Evolutionary conservation across 1,284 basidiomycete genomes (phyloP).

Genomic region (Kwoniella shivajii): DNA sequence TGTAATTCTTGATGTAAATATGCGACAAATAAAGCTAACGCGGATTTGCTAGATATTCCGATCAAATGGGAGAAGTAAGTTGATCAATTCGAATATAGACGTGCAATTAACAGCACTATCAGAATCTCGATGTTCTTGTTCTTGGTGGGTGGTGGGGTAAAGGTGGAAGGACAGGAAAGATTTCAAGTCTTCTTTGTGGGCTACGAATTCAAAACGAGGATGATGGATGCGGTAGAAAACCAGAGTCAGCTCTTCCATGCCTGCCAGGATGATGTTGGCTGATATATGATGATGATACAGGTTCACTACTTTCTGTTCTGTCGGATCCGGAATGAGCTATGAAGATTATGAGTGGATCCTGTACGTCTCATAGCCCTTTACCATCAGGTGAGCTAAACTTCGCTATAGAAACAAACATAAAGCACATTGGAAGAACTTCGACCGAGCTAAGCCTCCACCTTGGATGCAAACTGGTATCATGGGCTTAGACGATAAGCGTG

Average conservation of each 20-base stretch:
- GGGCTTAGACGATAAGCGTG: constrained; percentile 54
- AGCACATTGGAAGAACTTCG: constrained; percentile 51
- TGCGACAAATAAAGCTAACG: too few species aligned
- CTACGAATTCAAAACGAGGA: constrained; percentile 52
- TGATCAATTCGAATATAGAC: not conserved
- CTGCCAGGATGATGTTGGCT: not conserved
- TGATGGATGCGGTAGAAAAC: constrained; percentile 61
- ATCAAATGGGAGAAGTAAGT: constrained; percentile 44
- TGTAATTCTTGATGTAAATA: too few species aligned
- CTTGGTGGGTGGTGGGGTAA: constrained; percentile 62
- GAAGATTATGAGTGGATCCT: constrained; percentile 75
- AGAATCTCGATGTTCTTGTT: constrained; percentile 85
- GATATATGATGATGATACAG: constrained; percentile 15
- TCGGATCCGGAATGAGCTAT: constrained; percentile 82
- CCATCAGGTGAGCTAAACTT: constrained; percentile 1
- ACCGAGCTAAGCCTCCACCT: constrained; percentile 40
- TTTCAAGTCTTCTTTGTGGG: constrained; percentile 55
- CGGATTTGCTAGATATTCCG: constrained; percentile 28
- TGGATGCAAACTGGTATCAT: constrained; percentile 48
- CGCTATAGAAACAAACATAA: constrained; percentile 48
- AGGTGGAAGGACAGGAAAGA: constrained; percentile 54
- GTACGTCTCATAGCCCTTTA: constrained; percentile 38
- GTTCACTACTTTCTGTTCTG: constrained; percentile 67
- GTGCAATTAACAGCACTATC: constrained; percentile 51
- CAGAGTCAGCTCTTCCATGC: constrained; percentile 61